Conservation (phyloP, 805 yeast genomes). For the Schizosaccharomyces pombe region DNA sequence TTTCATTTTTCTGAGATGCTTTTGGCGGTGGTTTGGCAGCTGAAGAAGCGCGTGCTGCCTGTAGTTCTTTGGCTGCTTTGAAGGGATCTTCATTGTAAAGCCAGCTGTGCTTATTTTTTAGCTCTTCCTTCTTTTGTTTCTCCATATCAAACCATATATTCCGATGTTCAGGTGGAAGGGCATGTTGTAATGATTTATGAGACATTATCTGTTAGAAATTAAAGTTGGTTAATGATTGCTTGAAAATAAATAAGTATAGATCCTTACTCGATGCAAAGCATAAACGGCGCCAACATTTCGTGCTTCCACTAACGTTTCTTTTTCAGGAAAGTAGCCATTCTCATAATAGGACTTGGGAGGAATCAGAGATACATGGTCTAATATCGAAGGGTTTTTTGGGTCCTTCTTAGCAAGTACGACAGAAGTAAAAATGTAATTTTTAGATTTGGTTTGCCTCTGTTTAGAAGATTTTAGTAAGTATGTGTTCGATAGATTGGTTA, state of each 20-base stretch:
- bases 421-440: slow-evolving; percentile 32
- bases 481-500: background rate
- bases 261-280: slow-evolving; percentile 35
- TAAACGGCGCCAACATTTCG: slow-evolving; percentile 78
- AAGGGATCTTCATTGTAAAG: slow-evolving; percentile 59
- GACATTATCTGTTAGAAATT: slow-evolving; percentile 29
- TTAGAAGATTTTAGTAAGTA: background rate
- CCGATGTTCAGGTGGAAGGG: slow-evolving; percentile 62
- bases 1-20: background rate
- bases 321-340: slow-evolving; percentile 30
- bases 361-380: slow-evolving; percentile 30
- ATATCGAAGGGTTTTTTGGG: slow-evolving; percentile 49
- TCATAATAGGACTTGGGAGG: slow-evolving; percentile 17
- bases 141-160: slow-evolving; percentile 58
- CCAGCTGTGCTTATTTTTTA: slow-evolving; percentile 26
- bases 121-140: slow-evolving; percentile 27
- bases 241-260: background rate
- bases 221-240: background rate
- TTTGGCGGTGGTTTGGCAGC: slow-evolving; percentile 5
- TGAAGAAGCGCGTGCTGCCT: slow-evolving; percentile 20
- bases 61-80: slow-evolving; percentile 35
- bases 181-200: slow-evolving; percentile 65
- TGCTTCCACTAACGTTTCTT: slow-evolving; percentile 70
- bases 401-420: slow-evolving; percentile 39
- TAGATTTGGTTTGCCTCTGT: background rate